phyloP scores from a whole-genome alignment of 2,329 filamentous ascomycete genomes.

The Fusarium xylarioides region DNA sequence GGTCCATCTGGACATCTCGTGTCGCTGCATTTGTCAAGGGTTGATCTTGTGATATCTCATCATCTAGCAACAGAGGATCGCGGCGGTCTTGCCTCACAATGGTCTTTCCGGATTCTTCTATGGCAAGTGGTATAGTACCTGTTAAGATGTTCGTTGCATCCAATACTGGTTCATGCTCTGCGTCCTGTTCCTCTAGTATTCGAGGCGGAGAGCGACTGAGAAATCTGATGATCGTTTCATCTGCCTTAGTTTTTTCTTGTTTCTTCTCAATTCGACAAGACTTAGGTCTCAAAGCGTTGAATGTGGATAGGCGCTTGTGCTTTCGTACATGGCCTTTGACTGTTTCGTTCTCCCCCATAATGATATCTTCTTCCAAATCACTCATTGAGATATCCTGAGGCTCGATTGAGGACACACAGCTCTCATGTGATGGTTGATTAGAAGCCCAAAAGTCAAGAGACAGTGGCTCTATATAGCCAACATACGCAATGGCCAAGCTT shows the following conservation, averaged over 20 bases:
- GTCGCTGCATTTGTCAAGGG: not conserved
- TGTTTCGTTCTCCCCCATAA: not conserved
- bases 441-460: not conserved
- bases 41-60: not conserved
- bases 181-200: not conserved
- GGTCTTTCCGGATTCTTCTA: not conserved
- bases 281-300: not conserved
- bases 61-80: not conserved
- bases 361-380: not conserved
- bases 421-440: not conserved
- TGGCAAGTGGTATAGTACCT: not conserved
- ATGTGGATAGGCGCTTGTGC: not conserved
- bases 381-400: not conserved
- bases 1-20: not conserved
- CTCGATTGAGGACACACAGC: not conserved
- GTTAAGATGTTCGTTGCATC: not conserved
- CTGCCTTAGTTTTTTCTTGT: not conserved
- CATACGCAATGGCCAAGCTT: not conserved
- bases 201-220: not conserved
- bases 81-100: not conserved
- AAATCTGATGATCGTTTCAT: not conserved
- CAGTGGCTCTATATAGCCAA: not conserved
- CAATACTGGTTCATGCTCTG: not conserved
- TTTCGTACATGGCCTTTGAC: not conserved
- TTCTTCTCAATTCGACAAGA: not conserved